Evolutionary conservation across 148 eudicot species (phyloP), one percentile per base, ranked within the genome.

Genomic region (Spergularia marina): DNA sequence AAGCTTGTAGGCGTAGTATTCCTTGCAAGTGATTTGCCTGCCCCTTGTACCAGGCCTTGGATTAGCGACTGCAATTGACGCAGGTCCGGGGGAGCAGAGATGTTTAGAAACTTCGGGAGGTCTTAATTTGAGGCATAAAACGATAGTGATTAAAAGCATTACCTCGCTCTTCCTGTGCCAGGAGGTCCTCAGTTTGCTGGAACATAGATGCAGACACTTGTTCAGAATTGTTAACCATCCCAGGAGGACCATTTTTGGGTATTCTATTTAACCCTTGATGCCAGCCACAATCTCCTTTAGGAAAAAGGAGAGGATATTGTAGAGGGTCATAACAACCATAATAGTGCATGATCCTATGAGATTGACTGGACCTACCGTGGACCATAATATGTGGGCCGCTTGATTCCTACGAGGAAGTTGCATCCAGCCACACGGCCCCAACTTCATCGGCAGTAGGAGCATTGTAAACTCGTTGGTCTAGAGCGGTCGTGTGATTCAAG

Each of bases 321-420:
- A 57, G 15, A 0, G 66, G 79, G 11, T 58, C 73, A 57, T 76
- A 76, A 12, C 56, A 76, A 7, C 57, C 66, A 21, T 55, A 67
- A 16, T 67, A 76, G 12, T 40, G 73, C 67, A 12, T 56, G 0
- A 76, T 57, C 4, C 14, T 12, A 15, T 59, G 68, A 0, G 74
- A 5, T 0, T 15, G 6, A 7, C 44, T 12, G 1, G 49, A 21
- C 25, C 16, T 30, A 2, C 58, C 58, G 0, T 0, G 18, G 0
- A 69, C 73, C 12, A 52, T 12, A 59, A 69, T 76, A 17, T 44
- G 56, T 8, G 66, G 67, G 10, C 25, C 6, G n/a, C 15, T 40
- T 1, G 7, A 8, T 0, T 39, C 12, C 0, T 16, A 12, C 0
- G 36, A 13, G 0, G 66, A 12, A 12, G 39, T 11, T 0, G 10